A percentile compares a stretch with the other conserved stretches of the same genome.
phyloP scores from a whole-genome alignment of 345 rosid genomes.

The Clarkia xantiana region DNA sequence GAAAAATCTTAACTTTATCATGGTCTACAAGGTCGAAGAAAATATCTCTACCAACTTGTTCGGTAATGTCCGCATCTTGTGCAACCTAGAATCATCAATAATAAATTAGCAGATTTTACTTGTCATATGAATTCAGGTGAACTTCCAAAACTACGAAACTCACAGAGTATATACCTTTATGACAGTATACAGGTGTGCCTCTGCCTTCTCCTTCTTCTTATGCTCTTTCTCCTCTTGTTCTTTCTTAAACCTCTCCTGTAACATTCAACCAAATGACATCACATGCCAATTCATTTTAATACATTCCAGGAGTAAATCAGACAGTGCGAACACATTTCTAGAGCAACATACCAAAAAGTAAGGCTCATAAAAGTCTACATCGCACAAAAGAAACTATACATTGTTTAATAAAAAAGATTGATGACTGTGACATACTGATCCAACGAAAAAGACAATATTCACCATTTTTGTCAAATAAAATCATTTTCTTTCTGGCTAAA shows the following conservation, averaged over 20 bases:
- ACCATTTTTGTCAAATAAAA: no score
- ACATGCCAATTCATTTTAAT: no score
- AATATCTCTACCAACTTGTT: constrained; percentile 82
- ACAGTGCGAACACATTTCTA: background rate
- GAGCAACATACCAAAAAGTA: background rate
- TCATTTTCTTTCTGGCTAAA: no score
- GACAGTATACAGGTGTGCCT: constrained; percentile 78
- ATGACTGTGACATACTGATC: no score
- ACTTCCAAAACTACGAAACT: background rate
- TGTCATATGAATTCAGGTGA: constrained; percentile 1
- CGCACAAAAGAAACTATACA: no score
- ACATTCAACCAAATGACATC: constrained; percentile 6
- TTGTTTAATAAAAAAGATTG: no score
- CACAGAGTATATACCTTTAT: constrained; percentile 44
- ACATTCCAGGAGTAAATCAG: background rate
- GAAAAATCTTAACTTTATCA: constrained; percentile 83
- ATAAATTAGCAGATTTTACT: constrained; percentile 7
- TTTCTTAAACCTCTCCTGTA: constrained; percentile 77
- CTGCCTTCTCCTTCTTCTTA: constrained; percentile 79
- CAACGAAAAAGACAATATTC: no score
- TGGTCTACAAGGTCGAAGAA: constrained; percentile 95
- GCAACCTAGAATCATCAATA: constrained; percentile 68
- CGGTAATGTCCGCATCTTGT: constrained; percentile 67
- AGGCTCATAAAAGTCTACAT: no score
- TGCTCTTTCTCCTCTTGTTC: constrained; percentile 95